These are phyloP conservation scores for Barnettozyma pratensis DNA, from an alignment of 805 yeast genomes.

Conservation along the genomic window DNA sequence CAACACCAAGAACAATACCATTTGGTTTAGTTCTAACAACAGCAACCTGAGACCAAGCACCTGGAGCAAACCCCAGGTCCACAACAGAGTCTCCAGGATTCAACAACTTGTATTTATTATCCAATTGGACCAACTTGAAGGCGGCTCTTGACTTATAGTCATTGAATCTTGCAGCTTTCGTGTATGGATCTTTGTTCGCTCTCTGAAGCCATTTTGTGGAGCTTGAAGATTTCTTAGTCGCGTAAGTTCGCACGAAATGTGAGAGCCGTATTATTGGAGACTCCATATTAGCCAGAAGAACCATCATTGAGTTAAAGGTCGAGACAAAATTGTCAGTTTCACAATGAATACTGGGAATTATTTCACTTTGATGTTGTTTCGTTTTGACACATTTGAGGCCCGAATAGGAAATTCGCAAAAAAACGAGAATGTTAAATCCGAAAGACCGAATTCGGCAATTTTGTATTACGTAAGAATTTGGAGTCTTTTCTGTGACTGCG, in stretches of 20 bases:
- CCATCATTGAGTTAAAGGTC: neutral
- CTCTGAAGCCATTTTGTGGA: slow-evolving; percentile 74
- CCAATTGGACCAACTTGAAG: slow-evolving; percentile 73
- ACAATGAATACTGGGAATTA: neutral
- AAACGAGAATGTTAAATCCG: neutral
- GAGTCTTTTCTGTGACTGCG: slow-evolving; percentile 7
- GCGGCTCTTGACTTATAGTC: slow-evolving; percentile 85
- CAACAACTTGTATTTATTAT: slow-evolving; percentile 58
- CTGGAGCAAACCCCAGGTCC: slow-evolving; percentile 92
- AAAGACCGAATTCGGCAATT: neutral
- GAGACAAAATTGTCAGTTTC: neutral
- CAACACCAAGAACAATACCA: slow-evolving; percentile 73
- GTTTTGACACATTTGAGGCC: slow-evolving; percentile 3
- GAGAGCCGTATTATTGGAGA: neutral
- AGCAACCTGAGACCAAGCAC: slow-evolving; percentile 92
- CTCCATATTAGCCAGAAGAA: neutral
- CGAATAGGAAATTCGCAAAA: neutral
- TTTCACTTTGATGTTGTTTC: neutral
- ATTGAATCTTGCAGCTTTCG: slow-evolving; percentile 58
- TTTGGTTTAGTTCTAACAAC: slow-evolving; percentile 41
- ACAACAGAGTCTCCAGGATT: slow-evolving; percentile 54
- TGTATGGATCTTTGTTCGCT: slow-evolving; percentile 58
- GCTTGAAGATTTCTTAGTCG: slow-evolving; percentile 37
- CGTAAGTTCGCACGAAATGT: slow-evolving; percentile 10
- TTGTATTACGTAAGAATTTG: too few relatives aligned